phyloP scores from a whole-genome alignment of 179 eudicot species.

The Heliamphora pulchella region DNA sequence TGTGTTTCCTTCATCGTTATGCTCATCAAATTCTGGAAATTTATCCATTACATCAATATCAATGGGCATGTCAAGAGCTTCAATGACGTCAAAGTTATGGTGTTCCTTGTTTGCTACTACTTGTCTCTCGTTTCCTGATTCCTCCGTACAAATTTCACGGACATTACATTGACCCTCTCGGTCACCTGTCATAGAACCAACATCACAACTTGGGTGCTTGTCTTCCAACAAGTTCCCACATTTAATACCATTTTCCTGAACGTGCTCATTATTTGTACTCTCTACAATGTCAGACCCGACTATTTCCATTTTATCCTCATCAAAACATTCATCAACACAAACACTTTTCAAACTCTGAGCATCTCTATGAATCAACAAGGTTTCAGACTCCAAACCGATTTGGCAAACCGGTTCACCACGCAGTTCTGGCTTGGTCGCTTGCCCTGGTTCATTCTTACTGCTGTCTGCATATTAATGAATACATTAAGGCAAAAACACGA shows the following conservation, averaged over 20 bases:
- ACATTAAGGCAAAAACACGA: neutral
- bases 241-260: neutral
- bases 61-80: slow-evolving; percentile 23
- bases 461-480: slow-evolving; percentile 18
- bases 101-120: slow-evolving; percentile 21
- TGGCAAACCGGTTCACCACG: slow-evolving; percentile 13
- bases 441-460: slow-evolving; percentile 11
- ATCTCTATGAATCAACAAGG: slow-evolving; percentile 12
- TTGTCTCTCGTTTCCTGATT: slow-evolving; percentile 22
- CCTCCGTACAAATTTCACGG: slow-evolving; percentile 35
- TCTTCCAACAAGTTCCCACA: slow-evolving; percentile 8
- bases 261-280: neutral
- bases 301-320: slow-evolving; percentile 17
- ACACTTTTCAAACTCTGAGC: slow-evolving; percentile 19
- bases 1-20: slow-evolving; percentile 19
- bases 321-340: slow-evolving; percentile 18
- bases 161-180: slow-evolving; percentile 26
- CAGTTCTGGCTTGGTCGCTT: slow-evolving; percentile 20
- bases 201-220: slow-evolving; percentile 7
- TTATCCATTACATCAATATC: slow-evolving; percentile 24
- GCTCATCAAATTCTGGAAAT: slow-evolving; percentile 19
- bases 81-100: slow-evolving; percentile 12
- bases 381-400: slow-evolving; percentile 19
- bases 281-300: slow-evolving; percentile 20
- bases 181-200: slow-evolving; percentile 14